Conservation (phyloP, 129 eudicot species). For the Ambrosia artemisiifolia region DNA sequence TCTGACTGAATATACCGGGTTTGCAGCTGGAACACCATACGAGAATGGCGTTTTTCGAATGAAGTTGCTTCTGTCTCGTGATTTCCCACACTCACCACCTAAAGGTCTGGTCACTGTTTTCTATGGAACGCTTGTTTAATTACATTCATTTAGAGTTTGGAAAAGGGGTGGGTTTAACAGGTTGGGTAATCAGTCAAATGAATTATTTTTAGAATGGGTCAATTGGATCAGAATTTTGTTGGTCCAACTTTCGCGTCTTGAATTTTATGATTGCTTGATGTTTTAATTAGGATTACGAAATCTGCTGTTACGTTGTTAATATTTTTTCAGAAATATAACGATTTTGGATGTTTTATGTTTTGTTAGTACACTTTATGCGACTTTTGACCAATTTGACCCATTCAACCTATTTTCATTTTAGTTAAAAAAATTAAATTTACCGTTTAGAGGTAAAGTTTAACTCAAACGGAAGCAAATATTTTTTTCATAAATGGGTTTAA, state of each 20-base stretch:
- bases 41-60: no score
- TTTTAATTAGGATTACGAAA: no score
- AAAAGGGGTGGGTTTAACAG: no score
- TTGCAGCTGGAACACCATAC: conserved; percentile 99
- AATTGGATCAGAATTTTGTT: neutral
- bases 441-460: no score
- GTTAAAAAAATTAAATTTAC: no score
- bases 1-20: conserved; percentile 21
- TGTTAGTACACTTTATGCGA: neutral
- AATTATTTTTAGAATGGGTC: neutral
- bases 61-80: no score
- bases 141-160: no score
- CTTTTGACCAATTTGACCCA: neutral
- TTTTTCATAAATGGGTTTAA: no score
- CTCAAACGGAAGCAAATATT: no score
- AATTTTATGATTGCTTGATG: no score
- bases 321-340: neutral
- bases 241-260: neutral
- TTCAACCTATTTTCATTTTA: neutral
- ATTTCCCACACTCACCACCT: no score
- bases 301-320: neutral
- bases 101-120: conserved; percentile 53
- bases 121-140: no score
- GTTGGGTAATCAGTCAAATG: neutral
- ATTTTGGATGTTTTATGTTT: neutral